Conservation (phyloP, 345 rosid genomes). For the Gossypioides kirkii region DNA sequence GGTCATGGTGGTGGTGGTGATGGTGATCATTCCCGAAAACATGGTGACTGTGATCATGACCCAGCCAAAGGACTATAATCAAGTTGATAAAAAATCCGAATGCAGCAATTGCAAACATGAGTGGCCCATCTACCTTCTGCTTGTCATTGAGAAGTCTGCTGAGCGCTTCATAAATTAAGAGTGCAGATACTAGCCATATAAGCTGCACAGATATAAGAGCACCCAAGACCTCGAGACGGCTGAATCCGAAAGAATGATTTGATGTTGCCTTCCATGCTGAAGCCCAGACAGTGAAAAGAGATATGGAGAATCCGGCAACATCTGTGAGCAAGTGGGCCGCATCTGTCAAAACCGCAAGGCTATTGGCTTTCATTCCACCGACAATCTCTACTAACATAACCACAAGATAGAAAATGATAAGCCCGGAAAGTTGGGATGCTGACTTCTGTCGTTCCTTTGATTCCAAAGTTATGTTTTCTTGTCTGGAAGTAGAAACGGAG, state of each 20-base stretch:
- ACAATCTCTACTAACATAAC: slow-evolving; percentile 62
- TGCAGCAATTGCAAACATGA: slow-evolving; percentile 70
- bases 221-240: slow-evolving; percentile 70
- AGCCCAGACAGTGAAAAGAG: slow-evolving; percentile 70
- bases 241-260: slow-evolving; percentile 60
- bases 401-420: slow-evolving; percentile 42
- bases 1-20: slow-evolving; percentile 19
- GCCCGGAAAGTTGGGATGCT: slow-evolving; percentile 39
- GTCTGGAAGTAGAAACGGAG: slow-evolving; percentile 36
- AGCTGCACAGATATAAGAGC: slow-evolving; percentile 77
- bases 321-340: slow-evolving; percentile 86
- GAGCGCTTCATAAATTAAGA: slow-evolving; percentile 59
- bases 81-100: slow-evolving; percentile 70
- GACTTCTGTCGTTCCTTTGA: slow-evolving; percentile 47
- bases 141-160: slow-evolving; percentile 45
- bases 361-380: slow-evolving; percentile 77
- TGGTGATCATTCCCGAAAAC: slow-evolving; percentile 23
- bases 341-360: slow-evolving; percentile 78
- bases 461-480: slow-evolving; percentile 36
- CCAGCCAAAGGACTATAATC: slow-evolving; percentile 65
- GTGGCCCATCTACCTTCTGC: slow-evolving; percentile 49
- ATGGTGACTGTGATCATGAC: slow-evolving; percentile 56
- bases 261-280: slow-evolving; percentile 78
- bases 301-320: slow-evolving; percentile 58
- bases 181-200: slow-evolving; percentile 70